phyloP scores from a whole-genome alignment of 352 stramenopile species.

The Phytophthora cajani region DNA sequence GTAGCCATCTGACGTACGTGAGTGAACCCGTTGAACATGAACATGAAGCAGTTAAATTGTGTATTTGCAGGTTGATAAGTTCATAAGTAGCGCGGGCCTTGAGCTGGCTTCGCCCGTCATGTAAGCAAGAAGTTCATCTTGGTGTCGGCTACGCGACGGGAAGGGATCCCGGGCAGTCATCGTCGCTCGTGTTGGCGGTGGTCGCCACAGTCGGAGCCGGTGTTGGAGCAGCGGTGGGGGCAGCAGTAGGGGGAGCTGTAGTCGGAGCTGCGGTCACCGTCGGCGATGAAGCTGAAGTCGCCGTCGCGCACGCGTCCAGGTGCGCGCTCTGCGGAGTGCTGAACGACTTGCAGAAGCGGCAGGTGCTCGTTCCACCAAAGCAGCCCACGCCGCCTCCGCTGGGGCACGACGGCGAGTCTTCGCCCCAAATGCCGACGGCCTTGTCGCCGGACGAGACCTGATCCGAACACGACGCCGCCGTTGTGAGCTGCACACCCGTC shows the following conservation, averaged over 20 bases:
- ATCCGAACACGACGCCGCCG: conserved; percentile 25
- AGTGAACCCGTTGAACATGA: not conserved
- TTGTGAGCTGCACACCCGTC: conserved; percentile 23
- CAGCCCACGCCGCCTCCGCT: conserved; percentile 42
- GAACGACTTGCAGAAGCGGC: conserved; percentile 38
- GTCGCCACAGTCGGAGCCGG: not conserved
- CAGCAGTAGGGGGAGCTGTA: not conserved
- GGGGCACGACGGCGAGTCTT: conserved; percentile 29
- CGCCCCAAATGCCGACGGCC: conserved; percentile 41
- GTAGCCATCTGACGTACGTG: conserved; percentile 18
- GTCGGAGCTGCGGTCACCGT: not conserved
- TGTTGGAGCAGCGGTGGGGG: not conserved
- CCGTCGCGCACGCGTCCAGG: conserved; percentile 27
- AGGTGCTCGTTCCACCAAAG: conserved; percentile 23
- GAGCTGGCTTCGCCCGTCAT: not conserved
- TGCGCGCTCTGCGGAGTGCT: conserved; percentile 32
- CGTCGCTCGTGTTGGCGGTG: conserved; percentile 3
- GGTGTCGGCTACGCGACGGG: conserved; percentile 13
- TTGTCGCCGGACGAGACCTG: conserved; percentile 41
- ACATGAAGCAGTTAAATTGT: conserved; percentile 3
- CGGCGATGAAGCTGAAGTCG: conserved; percentile 10
- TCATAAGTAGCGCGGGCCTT: conserved; percentile 15
- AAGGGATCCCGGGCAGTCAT: conserved; percentile 23
- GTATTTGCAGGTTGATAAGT: conserved; percentile 18
- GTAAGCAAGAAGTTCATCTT: not conserved